Evolutionary conservation across 2,329 filamentous ascomycete genomes (phyloP).

Genomic region (Beauveria australis): DNA sequence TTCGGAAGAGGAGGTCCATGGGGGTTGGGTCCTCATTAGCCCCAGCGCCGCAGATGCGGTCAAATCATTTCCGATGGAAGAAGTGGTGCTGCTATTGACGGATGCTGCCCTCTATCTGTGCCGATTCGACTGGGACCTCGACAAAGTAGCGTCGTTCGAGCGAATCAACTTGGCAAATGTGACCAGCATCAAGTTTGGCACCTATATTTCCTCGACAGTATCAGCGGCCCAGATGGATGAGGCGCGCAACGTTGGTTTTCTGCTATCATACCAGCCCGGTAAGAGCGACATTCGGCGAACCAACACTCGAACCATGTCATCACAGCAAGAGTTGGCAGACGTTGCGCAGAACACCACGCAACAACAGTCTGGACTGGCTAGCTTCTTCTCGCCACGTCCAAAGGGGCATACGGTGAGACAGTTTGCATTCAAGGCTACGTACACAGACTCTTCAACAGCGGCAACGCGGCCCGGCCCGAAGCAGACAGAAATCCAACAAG

Average conservation of each 20-base stretch:
- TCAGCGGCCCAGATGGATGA: constrained; percentile 71
- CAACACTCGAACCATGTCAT: constrained; percentile 76
- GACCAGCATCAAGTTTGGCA: constrained; percentile 64
- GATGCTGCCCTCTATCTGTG: constrained; percentile 81
- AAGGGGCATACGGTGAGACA: constrained; percentile 28
- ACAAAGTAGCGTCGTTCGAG: constrained; percentile 91
- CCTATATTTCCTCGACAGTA: constrained; percentile 85
- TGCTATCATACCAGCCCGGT: constrained; percentile 67
- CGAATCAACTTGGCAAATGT: constrained; percentile 71
- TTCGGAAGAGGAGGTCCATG: constrained; percentile 73
- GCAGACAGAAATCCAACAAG: constrained; percentile 46
- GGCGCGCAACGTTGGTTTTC: constrained; percentile 72
- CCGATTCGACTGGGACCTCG: constrained; percentile 87
- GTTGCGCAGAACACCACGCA: constrained; percentile 17
- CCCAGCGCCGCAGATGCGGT: constrained; percentile 64
- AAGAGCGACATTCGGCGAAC: constrained; percentile 65
- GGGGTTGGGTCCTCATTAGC: constrained; percentile 81
- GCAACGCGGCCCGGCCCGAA: constrained; percentile 41
- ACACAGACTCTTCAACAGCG: constrained; percentile 44
- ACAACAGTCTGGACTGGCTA: constrained; percentile 29
- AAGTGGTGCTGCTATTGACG: constrained; percentile 80
- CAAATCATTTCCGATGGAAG: constrained; percentile 68
- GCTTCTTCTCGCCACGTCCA: constrained; percentile 33
- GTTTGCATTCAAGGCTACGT: constrained; percentile 49
- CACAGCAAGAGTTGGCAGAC: constrained; percentile 25